phyloP scores from a whole-genome alignment of 306 rosid genomes.

The Corylus heterophylla region DNA sequence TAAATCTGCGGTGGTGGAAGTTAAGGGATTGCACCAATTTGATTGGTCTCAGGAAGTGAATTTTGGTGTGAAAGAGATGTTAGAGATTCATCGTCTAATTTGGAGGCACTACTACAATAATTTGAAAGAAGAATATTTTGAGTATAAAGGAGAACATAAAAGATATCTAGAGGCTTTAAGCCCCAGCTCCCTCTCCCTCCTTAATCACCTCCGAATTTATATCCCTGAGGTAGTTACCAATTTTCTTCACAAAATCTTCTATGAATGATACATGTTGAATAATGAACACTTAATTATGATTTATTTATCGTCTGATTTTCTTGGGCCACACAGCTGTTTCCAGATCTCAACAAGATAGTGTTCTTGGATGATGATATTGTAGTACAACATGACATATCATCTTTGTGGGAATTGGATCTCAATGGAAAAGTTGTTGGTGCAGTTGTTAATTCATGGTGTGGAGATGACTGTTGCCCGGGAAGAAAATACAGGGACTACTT shows the following conservation, averaged over 20 bases:
- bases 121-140: conserved; percentile 45
- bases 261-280: conserved; percentile 29
- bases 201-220: conserved; percentile 85
- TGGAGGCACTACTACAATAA: conserved; percentile 61
- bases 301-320: conserved; percentile 44
- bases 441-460: conserved; percentile 66
- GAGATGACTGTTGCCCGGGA: conserved; percentile 66
- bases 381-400: conserved; percentile 75
- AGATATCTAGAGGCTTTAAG: conserved; percentile 52
- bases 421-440: conserved; percentile 82
- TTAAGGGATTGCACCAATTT: conserved; percentile 85
- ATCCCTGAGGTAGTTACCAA: conserved; percentile 65
- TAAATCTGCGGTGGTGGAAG: conserved; percentile 71
- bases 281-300: conserved; percentile 33
- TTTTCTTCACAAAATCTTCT: conserved; percentile 21
- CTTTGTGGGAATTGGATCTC: conserved; percentile 84
- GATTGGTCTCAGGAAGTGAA: conserved; percentile 89
- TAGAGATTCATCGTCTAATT: conserved; percentile 70
- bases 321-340: conserved; percentile 79
- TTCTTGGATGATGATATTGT: conserved; percentile 90
- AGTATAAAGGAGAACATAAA: conserved; percentile 41
- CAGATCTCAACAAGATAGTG: conserved; percentile 76
- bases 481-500: conserved; percentile 66
- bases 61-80: conserved; percentile 65
- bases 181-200: conserved; percentile 72